These are phyloP conservation scores for Beauveria sp. DNA, from an alignment of 2,329 filamentous ascomycete genomes.

Conservation along the genomic window DNA sequence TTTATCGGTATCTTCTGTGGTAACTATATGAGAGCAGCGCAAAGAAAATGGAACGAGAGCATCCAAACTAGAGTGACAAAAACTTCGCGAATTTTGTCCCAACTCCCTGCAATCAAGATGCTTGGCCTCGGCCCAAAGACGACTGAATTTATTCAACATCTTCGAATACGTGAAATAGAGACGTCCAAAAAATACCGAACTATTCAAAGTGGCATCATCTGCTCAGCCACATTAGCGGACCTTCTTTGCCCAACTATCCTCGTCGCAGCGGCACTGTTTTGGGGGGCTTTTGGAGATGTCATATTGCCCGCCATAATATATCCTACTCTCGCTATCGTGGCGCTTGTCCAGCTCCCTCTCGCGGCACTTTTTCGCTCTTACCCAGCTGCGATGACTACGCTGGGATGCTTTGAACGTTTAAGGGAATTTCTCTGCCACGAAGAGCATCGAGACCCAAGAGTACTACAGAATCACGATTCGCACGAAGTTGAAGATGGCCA, in stretches of 20 bases:
- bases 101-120: not conserved
- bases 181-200: not conserved
- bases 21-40: not conserved
- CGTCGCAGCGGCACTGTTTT: not conserved
- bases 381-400: not conserved
- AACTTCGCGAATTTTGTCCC: not conserved
- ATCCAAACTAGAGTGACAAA: not conserved
- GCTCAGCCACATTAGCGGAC: not conserved
- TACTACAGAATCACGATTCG: not conserved
- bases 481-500: not conserved
- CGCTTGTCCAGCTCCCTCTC: not conserved
- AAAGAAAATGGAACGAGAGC: not conserved
- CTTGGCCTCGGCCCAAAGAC: not conserved
- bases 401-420: conserved; percentile 1
- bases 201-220: not conserved
- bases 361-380: not conserved
- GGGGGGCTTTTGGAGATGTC: not conserved
- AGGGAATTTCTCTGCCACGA: not conserved
- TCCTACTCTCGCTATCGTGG: not conserved
- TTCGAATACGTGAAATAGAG: not conserved
- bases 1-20: not conserved
- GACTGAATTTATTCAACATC: not conserved
- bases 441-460: not conserved
- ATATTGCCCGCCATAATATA: not conserved
- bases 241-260: not conserved